Evolutionary conservation across 352 stramenopile genomes (phyloP), one percentile per base, ranked within the genome.

Genomic region (Phytopythium delawarense): DNA sequence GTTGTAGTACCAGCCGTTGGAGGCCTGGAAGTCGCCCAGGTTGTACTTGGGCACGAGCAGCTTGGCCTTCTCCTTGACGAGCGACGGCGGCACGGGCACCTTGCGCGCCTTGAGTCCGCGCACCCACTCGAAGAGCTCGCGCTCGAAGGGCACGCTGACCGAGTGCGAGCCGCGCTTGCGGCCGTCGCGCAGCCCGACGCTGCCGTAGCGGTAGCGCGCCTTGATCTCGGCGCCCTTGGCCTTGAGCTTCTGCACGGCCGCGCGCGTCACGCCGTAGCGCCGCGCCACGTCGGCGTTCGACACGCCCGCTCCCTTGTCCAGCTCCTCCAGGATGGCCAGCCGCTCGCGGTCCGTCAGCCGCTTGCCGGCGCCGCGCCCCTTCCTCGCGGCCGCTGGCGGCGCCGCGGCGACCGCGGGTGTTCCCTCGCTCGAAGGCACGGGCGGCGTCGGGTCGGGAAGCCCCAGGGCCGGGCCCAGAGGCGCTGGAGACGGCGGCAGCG

Each of bases 1-100:
- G 57, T 76, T 78, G 64, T 81, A 81, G 59, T 84, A 84, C 72
- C 75, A 84, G 53, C 75, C 75, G 39, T 79, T 81, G 6, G 75
- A 84, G 39, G 75, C 75, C 45, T 77, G 70, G 37, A 84, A 84
- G 51, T 58, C 64, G 15, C 68, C 68, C 7, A 81, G 58, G 6
- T 49, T 57, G 63, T 81, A 79, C 64, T 81, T 81, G 32, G 72
- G 75, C 61, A 81, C 69, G 54, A 84, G 55, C 30, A 79, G 60
- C 58, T 75, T 77, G 15, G 75, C 75, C 45, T 84, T 84, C 57
- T 84, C 75, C 64, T 79, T 78, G 37, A 84, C 70, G 51, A 79
- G 71, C 9, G 75, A 79, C 37, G 75, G 73, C 37, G 70, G 71
- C 16, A 84, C 75, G 11, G 67, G 65, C n/a, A 84, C 68, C 45